These are phyloP conservation scores for Bolboschoenus planiculmis DNA, from an alignment of 176 grass and related monocot species.

Conservation along the genomic window DNA sequence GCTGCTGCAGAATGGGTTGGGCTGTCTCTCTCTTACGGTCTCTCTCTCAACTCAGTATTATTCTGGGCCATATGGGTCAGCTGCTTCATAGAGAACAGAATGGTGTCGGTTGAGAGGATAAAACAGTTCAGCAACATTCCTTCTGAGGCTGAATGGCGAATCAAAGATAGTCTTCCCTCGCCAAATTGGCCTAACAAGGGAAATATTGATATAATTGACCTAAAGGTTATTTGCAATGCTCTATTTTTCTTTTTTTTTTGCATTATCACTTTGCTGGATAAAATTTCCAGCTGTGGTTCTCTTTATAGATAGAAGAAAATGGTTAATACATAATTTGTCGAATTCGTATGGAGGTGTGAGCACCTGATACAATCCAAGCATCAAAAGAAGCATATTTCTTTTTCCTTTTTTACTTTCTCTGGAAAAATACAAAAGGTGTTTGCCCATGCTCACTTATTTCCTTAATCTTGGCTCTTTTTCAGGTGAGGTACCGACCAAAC, in stretches of 20 bases:
- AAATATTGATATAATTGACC: constrained; percentile 61
- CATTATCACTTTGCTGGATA: not conserved
- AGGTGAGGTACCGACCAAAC: constrained; percentile 77
- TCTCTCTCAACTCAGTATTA: constrained; percentile 69
- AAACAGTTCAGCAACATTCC: constrained; percentile 91
- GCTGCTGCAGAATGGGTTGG: constrained; percentile 75
- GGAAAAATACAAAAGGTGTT: not conserved
- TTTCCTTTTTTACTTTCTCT: not conserved
- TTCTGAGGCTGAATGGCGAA: constrained; percentile 68
- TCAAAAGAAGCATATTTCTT: not conserved
- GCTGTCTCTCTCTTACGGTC: constrained; percentile 88
- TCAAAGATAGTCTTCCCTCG: constrained; percentile 54
- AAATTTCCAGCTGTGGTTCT: not conserved
- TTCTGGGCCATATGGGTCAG: constrained; percentile 85
- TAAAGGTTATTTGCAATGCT: constrained; percentile 46
- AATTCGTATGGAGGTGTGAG: not conserved
- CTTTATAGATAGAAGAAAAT: not conserved
- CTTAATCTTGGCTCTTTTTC: not conserved
- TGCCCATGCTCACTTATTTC: not conserved
- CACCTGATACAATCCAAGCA: not conserved
- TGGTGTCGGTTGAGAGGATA: constrained; percentile 95
- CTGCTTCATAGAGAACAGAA: constrained; percentile 90
- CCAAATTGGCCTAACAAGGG: constrained; percentile 78
- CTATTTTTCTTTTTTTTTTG: not conserved
- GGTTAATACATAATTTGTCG: not conserved